Conservation (phyloP, 257 asterid species). For the Fraxinus pennsylvanica region DNA sequence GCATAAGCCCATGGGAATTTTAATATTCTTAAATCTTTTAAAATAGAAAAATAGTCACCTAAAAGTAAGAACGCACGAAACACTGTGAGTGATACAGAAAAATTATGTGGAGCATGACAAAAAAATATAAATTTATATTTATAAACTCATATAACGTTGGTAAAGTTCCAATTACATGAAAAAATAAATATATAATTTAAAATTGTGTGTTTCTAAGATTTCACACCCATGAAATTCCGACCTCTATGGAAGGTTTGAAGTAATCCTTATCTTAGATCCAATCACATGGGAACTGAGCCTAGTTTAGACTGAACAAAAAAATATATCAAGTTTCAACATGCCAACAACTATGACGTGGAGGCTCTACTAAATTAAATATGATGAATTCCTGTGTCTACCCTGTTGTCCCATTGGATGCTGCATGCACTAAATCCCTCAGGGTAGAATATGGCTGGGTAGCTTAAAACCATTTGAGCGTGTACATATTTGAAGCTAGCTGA, state of each 20-base stretch:
- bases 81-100: background rate
- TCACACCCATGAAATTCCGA: background rate
- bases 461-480: background rate
- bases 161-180: background rate
- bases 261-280: background rate
- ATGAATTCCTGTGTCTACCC: background rate
- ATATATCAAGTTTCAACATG: background rate
- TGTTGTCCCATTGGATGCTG: background rate
- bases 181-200: background rate
- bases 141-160: background rate
- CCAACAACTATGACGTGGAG: slow-evolving; percentile 7
- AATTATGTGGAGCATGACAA: background rate
- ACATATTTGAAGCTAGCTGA: background rate
- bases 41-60: background rate
- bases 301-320: background rate
- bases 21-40: background rate
- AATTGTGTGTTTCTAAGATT: background rate
- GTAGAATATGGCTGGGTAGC: background rate
- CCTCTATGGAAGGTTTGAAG: slow-evolving; percentile 1
- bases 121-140: background rate
- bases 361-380: background rate
- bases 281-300: background rate
- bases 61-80: background rate
- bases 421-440: background rate
- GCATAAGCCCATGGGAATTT: background rate